These are phyloP conservation scores for Biancaea sappan DNA, from an alignment of 306 rosid genomes.

Conservation along the genomic window DNA sequence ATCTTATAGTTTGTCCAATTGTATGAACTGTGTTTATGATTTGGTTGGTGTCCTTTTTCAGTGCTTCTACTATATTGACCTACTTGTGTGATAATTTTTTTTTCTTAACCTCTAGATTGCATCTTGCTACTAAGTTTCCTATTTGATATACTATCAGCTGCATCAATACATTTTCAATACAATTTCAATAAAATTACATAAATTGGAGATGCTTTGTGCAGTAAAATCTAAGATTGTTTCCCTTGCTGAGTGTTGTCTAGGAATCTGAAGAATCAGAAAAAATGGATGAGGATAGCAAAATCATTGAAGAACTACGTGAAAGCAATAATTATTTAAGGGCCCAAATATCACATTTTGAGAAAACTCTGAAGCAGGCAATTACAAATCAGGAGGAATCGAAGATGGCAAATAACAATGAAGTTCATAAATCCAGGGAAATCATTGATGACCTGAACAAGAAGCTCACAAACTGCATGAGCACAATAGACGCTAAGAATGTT, in stretches of 20 bases:
- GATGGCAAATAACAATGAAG: conserved; percentile 52
- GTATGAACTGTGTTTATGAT: conserved; percentile 2
- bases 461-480: conserved; percentile 57
- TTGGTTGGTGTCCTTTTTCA: conserved; percentile 4
- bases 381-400: conserved; percentile 61
- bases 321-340: conserved; percentile 56
- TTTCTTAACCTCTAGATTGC: conserved; percentile 8
- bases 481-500: conserved; percentile 67
- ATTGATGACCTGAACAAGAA: conserved; percentile 67
- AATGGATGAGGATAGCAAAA: conserved; percentile 82
- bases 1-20: conserved; percentile 7
- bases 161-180: conserved; percentile 1
- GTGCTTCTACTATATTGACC: conserved; percentile 10
- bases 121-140: background rate
- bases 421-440: conserved; percentile 54
- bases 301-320: conserved; percentile 66
- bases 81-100: conserved; percentile 18
- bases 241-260: conserved; percentile 41
- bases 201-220: background rate
- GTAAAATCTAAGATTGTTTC: background rate
- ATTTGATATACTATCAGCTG: conserved; percentile 9
- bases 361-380: conserved; percentile 67
- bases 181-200: background rate
- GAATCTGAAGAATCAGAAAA: conserved; percentile 86
- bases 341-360: conserved; percentile 65